Evolutionary conservation across 768 basidiomycete species (phyloP).

Genomic region (Pleurotus platypus): DNA sequence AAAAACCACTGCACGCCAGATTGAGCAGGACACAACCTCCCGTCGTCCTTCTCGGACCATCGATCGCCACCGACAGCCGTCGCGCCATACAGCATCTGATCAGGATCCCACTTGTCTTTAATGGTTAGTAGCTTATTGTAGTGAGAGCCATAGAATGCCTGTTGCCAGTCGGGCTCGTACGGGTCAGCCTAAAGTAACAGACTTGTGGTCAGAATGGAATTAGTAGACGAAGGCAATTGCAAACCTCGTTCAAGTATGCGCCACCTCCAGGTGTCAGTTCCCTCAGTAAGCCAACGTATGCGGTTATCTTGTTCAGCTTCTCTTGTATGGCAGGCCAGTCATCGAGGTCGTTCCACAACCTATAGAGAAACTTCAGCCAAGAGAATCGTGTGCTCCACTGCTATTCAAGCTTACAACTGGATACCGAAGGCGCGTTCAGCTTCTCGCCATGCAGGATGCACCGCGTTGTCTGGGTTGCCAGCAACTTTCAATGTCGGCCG

Average conservation of each 20-base stretch:
- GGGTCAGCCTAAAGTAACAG: background rate
- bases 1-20: background rate
- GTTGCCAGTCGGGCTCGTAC: conserved; percentile 7
- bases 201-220: background rate
- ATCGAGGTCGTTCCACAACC: background rate
- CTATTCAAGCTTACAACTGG: background rate
- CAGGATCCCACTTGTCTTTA: conserved; percentile 8
- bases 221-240: background rate
- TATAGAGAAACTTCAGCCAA: background rate
- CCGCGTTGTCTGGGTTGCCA: conserved; percentile 6
- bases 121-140: conserved; percentile 1
- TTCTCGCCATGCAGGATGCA: conserved; percentile 9
- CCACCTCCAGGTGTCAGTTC: background rate
- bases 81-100: conserved; percentile 5
- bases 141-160: conserved; percentile 8
- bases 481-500: conserved; percentile 7
- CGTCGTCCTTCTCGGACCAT: background rate
- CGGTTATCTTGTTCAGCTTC: conserved; percentile 1
- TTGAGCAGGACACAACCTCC: background rate
- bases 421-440: conserved; percentile 5
- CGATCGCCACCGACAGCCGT: conserved; percentile 10
- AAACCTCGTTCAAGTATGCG: conserved; percentile 9
- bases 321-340: background rate
- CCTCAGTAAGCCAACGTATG: background rate
- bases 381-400: background rate